These are phyloP conservation scores for Larix sibirica DNA, from an alignment of 83 land plant species.

Conservation along the genomic window DNA sequence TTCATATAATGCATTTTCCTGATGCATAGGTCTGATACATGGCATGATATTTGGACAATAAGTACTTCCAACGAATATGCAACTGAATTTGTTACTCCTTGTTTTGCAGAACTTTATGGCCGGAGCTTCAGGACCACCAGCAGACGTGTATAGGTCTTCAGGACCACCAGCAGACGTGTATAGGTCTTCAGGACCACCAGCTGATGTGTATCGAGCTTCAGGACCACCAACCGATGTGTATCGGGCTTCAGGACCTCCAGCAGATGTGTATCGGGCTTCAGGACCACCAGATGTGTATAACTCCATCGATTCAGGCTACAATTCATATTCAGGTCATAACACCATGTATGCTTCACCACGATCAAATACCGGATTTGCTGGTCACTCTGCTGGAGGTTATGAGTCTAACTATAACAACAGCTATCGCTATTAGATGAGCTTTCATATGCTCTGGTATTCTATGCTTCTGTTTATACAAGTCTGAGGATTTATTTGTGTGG, in stretches of 20 bases:
- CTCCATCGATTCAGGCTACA: slow-evolving; percentile 52
- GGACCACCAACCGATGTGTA: slow-evolving; percentile 14
- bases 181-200: slow-evolving; percentile 29
- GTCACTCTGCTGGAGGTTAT: slow-evolving; percentile 28
- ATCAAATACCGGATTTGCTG: slow-evolving; percentile 31
- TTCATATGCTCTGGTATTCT: background rate
- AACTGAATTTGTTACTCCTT: background rate
- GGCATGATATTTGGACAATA: background rate
- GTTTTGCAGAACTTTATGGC: slow-evolving; percentile 58
- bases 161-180: slow-evolving; percentile 14
- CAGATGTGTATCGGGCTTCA: too few species aligned
- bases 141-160: slow-evolving; percentile 23
- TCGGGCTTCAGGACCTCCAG: slow-evolving; percentile 32
- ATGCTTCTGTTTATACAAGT: background rate
- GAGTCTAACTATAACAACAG: slow-evolving; percentile 39
- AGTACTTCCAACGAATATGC: background rate
- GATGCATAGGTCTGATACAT: background rate
- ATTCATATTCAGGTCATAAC: slow-evolving; percentile 43
- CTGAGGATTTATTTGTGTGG: background rate
- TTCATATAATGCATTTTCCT: background rate
- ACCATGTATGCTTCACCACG: slow-evolving; percentile 46
- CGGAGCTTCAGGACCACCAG: slow-evolving; percentile 38
- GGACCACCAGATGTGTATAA: slow-evolving; percentile 24
- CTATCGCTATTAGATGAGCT: slow-evolving; percentile 39
- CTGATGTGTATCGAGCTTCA: slow-evolving; percentile 22